Conservation (phyloP, 306 rosid genomes). For the Delonix regia region DNA sequence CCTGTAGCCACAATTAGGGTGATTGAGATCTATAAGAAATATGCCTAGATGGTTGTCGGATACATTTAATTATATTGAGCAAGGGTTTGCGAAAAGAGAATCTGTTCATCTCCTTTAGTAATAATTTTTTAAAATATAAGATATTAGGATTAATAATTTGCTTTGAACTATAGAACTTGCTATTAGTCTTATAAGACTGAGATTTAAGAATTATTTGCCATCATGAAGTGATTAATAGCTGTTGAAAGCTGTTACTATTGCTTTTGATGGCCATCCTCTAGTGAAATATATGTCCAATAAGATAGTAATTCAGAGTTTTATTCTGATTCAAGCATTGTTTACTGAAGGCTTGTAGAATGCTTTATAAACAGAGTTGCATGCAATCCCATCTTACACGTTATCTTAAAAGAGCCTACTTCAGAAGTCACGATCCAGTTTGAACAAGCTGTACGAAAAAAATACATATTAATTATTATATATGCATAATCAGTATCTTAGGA, state of each 20-base stretch:
- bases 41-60: not conserved
- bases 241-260: not conserved
- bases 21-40: slow-evolving; percentile 11
- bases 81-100: not conserved
- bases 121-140: not conserved
- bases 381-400: too few relatives aligned
- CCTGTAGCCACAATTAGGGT: not conserved
- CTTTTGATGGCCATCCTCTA: not conserved
- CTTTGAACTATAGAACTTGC: not conserved
- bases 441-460: not conserved
- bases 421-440: not conserved
- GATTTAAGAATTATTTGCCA: not conserved
- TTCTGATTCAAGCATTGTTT: slow-evolving; percentile 5
- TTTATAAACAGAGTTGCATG: not conserved
- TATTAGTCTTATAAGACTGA: not conserved
- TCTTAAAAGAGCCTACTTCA: not conserved
- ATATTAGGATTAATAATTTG: slow-evolving; percentile 10
- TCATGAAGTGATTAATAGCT: not conserved
- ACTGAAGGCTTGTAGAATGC: not conserved
- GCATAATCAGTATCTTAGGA: not conserved
- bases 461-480: not conserved
- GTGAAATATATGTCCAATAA: not conserved
- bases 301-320: not conserved
- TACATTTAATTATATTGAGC: not conserved
- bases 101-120: not conserved